These are phyloP conservation scores for Rhododendron vialii DNA, from an alignment of 148 eudicot species.

Conservation along the genomic window DNA sequence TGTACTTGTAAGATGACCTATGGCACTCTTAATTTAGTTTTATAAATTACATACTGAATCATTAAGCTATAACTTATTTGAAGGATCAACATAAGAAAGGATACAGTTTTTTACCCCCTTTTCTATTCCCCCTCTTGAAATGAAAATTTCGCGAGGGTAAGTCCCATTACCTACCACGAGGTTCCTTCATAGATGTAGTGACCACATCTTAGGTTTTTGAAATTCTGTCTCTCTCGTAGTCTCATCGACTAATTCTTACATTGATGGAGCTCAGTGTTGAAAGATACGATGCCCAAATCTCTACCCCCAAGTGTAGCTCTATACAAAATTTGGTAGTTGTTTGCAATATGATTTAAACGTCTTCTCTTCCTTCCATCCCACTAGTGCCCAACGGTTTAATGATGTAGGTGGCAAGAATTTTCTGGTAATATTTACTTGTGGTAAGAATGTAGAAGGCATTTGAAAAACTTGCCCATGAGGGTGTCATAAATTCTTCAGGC, in stretches of 20 bases:
- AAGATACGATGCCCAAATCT: too few species aligned
- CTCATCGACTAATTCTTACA: not conserved
- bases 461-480: not conserved
- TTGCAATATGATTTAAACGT: not conserved
- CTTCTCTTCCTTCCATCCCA: not conserved
- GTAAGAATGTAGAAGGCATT: not conserved
- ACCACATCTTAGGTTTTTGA: not conserved
- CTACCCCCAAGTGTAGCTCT: not conserved
- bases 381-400: not conserved
- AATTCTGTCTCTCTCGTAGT: not conserved
- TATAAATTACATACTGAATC: too few species aligned
- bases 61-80: too few species aligned
- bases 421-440: too few species aligned
- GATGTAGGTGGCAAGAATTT: too few species aligned
- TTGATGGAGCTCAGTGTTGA: not conserved
- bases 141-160: too few species aligned
- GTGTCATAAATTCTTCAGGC: not conserved
- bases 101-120: too few species aligned
- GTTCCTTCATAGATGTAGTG: not conserved
- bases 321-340: not conserved
- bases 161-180: too few species aligned
- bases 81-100: not conserved
- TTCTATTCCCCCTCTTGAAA: too few species aligned
- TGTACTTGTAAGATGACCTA: too few species aligned
- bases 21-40: too few species aligned